Conservation (phyloP, 192 early-diverging fungal species). For the Podochytrium sp. region DNA sequence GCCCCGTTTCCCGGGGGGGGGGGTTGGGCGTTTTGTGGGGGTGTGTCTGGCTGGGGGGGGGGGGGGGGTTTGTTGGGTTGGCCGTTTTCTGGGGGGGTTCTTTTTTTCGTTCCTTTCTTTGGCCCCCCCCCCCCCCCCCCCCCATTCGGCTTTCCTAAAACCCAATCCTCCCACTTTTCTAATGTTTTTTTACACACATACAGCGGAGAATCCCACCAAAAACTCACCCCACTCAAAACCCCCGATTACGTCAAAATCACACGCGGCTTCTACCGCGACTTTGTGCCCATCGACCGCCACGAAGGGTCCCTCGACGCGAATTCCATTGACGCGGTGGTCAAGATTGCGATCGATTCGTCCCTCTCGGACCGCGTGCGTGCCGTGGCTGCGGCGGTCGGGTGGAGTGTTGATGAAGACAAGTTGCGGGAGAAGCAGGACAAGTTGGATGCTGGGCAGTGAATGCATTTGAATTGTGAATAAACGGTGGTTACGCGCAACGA, state of each 20-base stretch:
- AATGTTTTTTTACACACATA: not conserved
- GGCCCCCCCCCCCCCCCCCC: no score
- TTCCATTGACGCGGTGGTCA: conserved; percentile 1
- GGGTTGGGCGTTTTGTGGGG: no score
- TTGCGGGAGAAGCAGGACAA: not conserved
- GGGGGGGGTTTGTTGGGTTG: no score
- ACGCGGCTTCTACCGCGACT: conserved; percentile 10
- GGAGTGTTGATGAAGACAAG: conserved; percentile 16
- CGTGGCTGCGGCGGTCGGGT: not conserved
- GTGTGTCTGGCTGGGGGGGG: no score
- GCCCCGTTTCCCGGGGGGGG: no score
- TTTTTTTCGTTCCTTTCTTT: no score
- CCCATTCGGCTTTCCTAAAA: not conserved
- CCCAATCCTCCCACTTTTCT: not conserved
- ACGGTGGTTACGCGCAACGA: not conserved
- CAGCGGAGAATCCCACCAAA: conserved; percentile 83
- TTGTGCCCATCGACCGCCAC: not conserved
- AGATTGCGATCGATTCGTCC: not conserved
- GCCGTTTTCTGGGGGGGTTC: no score
- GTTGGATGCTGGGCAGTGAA: not conserved
- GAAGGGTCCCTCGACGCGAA: not conserved
- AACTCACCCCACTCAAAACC: conserved; percentile 68
- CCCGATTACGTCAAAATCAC: conserved; percentile 46
- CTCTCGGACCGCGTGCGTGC: not conserved
- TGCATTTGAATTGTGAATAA: not conserved